phyloP scores from a whole-genome alignment of 805 yeast species.

The Candida caryicola region DNA sequence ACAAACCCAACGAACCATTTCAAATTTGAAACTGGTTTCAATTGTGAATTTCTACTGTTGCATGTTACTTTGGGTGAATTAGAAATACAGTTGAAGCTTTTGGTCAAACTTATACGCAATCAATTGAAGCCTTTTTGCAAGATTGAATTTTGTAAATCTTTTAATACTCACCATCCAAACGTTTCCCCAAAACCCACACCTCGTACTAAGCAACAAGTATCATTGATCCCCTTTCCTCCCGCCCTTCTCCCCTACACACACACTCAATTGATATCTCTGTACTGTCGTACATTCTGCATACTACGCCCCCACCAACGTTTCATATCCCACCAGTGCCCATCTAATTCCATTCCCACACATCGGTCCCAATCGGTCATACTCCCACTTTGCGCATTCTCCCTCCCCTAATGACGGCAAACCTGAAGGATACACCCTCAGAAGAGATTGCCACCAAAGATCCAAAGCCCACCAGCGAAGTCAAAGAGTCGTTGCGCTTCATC shows the following conservation, averaged over 20 bases:
- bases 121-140: background rate
- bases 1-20: conserved; percentile 4
- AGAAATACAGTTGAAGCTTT: background rate
- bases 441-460: conserved; percentile 1
- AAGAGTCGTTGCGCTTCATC: conserved; percentile 57
- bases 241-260: background rate
- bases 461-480: conserved; percentile 15
- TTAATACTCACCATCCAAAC: no score
- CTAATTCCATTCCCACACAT: background rate
- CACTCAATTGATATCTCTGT: background rate
- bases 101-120: background rate
- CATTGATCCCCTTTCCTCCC: background rate
- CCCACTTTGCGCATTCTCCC: background rate
- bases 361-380: no score
- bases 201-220: background rate
- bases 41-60: conserved; percentile 7
- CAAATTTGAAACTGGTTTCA: conserved; percentile 8
- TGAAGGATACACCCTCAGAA: background rate
- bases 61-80: background rate
- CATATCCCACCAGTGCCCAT: background rate
- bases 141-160: no score
- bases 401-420: background rate
- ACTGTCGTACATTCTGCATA: background rate
- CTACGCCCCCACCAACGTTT: no score
- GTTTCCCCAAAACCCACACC: no score